phyloP scores from a whole-genome alignment of 495 filamentous ascomycete species.

The Sporormia fimetaria region DNA sequence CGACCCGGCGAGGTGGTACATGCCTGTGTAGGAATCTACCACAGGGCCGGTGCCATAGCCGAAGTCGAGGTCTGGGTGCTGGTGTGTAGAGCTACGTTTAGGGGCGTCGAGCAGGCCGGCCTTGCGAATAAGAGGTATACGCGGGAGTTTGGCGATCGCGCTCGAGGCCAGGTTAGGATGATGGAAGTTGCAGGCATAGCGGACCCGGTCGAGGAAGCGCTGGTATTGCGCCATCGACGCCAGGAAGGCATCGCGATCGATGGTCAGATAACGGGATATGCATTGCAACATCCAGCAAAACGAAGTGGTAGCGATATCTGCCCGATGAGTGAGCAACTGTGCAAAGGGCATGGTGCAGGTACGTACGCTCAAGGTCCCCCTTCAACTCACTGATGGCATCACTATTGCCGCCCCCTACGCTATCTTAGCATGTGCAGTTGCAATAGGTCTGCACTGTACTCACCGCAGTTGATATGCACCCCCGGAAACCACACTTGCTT shows the following conservation, averaged over 20 bases:
- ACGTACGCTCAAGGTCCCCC: conserved; percentile 19
- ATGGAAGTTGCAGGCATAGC: conserved; percentile 16
- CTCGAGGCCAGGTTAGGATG: conserved; percentile 2
- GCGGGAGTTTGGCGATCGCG: conserved; percentile 2
- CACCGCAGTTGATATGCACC: conserved; percentile 42
- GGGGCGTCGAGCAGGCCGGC: conserved; percentile 6
- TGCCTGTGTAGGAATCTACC: conserved; percentile 10
- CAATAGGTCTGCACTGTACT: no score
- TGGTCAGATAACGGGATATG: conserved; percentile 16
- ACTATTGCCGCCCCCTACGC: conserved; percentile 37
- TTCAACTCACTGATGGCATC: conserved; percentile 14
- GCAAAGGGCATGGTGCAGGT: not conserved
- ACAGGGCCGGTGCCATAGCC: conserved; percentile 16
- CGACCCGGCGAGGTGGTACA: conserved; percentile 6
- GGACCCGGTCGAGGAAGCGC: conserved; percentile 7
- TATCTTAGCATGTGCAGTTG: no score
- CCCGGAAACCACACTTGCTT: conserved; percentile 49
- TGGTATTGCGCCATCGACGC: conserved; percentile 10
- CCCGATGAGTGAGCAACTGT: not conserved
- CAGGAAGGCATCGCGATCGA: conserved; percentile 11
- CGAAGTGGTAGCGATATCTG: conserved; percentile 11
- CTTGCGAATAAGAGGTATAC: conserved; percentile 13
- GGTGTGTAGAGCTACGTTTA: conserved; percentile 4
- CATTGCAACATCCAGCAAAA: conserved; percentile 24
- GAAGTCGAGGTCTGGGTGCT: conserved; percentile 7